A percentile compares a stretch with the other conserved stretches of the same genome.
phyloP scores from a whole-genome alignment of 306 rosid species.

The Hippophae tibetana region DNA sequence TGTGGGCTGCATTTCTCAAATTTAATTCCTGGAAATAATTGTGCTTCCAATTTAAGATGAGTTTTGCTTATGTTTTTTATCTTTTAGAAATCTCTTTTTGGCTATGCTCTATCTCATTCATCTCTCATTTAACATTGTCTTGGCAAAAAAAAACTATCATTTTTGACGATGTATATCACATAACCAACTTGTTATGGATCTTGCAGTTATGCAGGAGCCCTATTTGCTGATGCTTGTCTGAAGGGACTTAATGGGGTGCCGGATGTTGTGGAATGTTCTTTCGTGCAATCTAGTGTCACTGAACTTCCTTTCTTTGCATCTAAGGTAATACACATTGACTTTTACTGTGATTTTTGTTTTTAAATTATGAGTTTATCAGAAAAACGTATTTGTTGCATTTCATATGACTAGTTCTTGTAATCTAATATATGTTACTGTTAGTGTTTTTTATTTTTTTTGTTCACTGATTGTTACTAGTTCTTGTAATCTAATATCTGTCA shows the following conservation, averaged over 20 bases:
- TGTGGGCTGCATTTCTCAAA: no score
- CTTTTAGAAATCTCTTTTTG: background rate
- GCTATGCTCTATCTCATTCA: no score
- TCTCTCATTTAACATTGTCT: background rate
- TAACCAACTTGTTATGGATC: conserved; percentile 6
- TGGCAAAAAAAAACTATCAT: background rate
- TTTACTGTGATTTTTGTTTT: conserved; percentile 1
- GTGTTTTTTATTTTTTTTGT: no score
- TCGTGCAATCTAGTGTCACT: conserved; percentile 70
- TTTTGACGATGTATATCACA: background rate
- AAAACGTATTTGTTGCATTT: no score
- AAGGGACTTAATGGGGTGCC: conserved; percentile 98
- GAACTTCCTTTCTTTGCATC: conserved; percentile 99
- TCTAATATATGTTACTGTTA: no score
- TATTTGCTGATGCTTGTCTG: conserved; percentile 96
- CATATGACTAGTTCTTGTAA: no score
- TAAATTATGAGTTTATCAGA: no score
- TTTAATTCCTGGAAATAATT: no score
- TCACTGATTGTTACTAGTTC: no score
- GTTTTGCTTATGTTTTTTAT: background rate
- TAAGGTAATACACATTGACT: conserved; percentile 39
- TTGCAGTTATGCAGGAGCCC: conserved; percentile 88
- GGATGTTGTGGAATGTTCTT: conserved; percentile 94
- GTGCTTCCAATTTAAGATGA: background rate
- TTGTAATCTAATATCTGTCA: no score